Base-by-base conservation (phyloP, 805 yeast species). In the Kodamaea laetipori region DNA sequence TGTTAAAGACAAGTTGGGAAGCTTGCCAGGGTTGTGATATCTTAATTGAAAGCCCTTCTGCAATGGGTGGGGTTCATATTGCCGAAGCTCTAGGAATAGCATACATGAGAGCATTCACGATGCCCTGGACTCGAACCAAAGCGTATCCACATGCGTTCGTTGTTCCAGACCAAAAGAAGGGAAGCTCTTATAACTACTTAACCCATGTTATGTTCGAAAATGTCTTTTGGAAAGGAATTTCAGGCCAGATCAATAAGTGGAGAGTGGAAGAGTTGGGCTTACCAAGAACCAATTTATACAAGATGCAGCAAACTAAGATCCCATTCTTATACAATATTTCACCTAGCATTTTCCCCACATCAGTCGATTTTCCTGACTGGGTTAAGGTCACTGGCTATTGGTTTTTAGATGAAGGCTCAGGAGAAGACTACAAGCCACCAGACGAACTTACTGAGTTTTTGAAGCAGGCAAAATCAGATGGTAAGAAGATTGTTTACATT, bases 51-150 rank as follows among this genome's bases (percentile, higher is more conserved):
- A 86, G 96, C n/a, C 98, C 98, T 0, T 85, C 95, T 1, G 92
- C 97, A 0, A 90, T 92, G 90, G 90, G 86, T 11, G 98, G 98
- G 7, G 78, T 90, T 37, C 98, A 92, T 56, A 86, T 92, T 45
- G 97, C 98, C 3, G 98, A 92, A 61, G 95, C 95, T 1, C 64
- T 92, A 45, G 79, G 81, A 15, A 85, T 92, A 44, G 96, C 98
- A 0, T 92, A 92, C 60, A 86, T 87, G 69, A 74, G 97, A 55
- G 97, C 97, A 0, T 92, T 92, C 60, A 92, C 98, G 0, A 92
- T 92, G 98, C 98, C 98, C 0, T 92, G 98, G 98, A 88, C 97
- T 0, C 69, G 96, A 48, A 90, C 98, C 0, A 74, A 95, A 52
- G 95, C 97, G 0, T 92, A 92, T 59, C 97, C 97, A 1, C 97